Percentiles rank a stretch among this genome's conserved stretches.
Evolutionary conservation across 345 rosid genomes (phyloP).

Genomic region (Pistacia integerrima): DNA sequence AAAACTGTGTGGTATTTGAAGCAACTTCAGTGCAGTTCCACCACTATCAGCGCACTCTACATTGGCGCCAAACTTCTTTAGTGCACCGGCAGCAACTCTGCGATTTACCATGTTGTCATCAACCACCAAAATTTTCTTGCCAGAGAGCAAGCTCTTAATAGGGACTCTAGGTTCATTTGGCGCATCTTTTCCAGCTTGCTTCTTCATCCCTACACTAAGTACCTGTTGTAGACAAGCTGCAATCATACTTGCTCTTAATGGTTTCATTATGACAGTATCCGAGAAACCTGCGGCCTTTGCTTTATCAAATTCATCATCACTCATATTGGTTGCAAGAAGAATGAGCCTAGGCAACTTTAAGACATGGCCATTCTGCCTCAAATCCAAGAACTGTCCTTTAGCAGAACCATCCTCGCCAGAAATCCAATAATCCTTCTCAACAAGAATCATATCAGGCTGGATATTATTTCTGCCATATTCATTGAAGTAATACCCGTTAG

Average conservation of each 20-base stretch:
- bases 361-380: slow-evolving; percentile 52
- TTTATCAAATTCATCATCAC: slow-evolving; percentile 57
- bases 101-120: slow-evolving; percentile 91
- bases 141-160: slow-evolving; percentile 57
- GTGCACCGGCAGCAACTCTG: slow-evolving; percentile 92
- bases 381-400: slow-evolving; percentile 33
- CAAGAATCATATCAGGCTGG: slow-evolving; percentile 67
- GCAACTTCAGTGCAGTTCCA: slow-evolving; percentile 70
- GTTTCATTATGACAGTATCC: slow-evolving; percentile 90
- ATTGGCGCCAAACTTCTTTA: slow-evolving; percentile 89
- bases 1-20: slow-evolving; percentile 73
- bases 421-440: slow-evolving; percentile 92
- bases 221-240: slow-evolving; percentile 94
- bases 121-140: slow-evolving; percentile 86
- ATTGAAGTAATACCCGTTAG: slow-evolving; percentile 12
- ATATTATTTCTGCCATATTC: slow-evolving; percentile 40
- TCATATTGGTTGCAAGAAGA: slow-evolving; percentile 82
- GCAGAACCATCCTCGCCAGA: slow-evolving; percentile 50
- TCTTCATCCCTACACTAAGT: slow-evolving; percentile 66
- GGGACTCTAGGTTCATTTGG: slow-evolving; percentile 48
- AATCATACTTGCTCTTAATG: slow-evolving; percentile 91
- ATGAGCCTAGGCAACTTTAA: slow-evolving; percentile 61
- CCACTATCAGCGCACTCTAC: slow-evolving; percentile 92
- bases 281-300: slow-evolving; percentile 87
- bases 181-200: slow-evolving; percentile 43